Evolutionary conservation across 179 eudicot genomes (phyloP).

Genomic region (Actinidia chinensis): DNA sequence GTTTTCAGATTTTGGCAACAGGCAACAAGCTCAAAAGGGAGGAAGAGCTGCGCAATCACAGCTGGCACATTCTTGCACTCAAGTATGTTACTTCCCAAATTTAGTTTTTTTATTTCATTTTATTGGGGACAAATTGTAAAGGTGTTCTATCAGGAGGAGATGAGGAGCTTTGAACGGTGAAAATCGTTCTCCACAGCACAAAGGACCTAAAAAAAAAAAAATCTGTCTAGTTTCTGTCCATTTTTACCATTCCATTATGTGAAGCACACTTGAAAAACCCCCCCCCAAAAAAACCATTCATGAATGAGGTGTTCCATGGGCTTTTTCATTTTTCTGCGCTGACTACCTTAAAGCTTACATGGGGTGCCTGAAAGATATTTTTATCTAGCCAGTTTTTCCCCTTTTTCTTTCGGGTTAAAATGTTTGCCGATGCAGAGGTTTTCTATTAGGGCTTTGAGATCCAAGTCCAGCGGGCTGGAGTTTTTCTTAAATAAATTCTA

Average conservation of each 20-base stretch:
- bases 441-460: no score
- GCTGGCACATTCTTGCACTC: constrained; percentile 98
- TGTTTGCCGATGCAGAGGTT: no score
- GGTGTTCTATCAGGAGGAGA: constrained; percentile 71
- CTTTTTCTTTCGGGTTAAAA: no score
- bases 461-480: no score
- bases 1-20: constrained; percentile 79
- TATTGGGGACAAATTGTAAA: not conserved
- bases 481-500: no score
- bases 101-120: not conserved
- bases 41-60: constrained; percentile 94
- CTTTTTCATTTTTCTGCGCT: constrained; percentile 5
- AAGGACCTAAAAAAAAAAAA: no score
- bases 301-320: not conserved
- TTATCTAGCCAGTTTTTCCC: no score
- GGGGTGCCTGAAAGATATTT: no score
- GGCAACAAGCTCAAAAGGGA: constrained; percentile 99
- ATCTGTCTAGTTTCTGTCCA: not conserved
- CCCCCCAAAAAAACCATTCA: not conserved
- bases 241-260: not conserved
- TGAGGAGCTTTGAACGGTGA: constrained; percentile 98
- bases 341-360: no score
- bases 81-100: constrained; percentile 45
- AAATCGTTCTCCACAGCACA: constrained; percentile 89
- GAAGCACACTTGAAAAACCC: not conserved